These are phyloP conservation scores for Cercospora sesami DNA, from an alignment of 2,329 filamentous ascomycete genomes.

Conservation along the genomic window DNA sequence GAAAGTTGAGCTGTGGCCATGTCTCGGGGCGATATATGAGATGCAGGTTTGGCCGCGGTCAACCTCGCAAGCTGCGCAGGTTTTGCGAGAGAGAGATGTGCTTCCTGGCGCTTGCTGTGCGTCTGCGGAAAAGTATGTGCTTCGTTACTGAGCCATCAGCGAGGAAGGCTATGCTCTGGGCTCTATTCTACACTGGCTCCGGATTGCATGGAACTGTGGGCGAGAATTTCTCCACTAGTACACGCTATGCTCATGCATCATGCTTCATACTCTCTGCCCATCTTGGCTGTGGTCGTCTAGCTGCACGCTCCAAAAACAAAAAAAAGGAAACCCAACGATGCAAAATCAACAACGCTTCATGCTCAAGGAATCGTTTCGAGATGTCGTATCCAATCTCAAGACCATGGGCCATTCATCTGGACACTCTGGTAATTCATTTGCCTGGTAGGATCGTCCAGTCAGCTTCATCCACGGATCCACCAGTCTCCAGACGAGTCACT, in stretches of 20 bases:
- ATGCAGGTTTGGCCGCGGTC: too few relatives aligned
- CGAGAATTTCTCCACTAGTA: neutral
- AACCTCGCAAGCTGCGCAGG: too few relatives aligned
- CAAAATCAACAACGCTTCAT: neutral
- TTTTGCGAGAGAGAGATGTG: too few relatives aligned
- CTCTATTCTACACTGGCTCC: neutral
- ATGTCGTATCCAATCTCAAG: slow-evolving; percentile 38
- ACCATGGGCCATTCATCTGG: neutral
- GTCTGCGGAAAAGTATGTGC: neutral
- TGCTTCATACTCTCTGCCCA: neutral
- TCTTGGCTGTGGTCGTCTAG: too few relatives aligned
- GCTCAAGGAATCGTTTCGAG: neutral
- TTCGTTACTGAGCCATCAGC: neutral
- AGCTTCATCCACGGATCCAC: neutral
- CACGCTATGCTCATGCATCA: neutral
- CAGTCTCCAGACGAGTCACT: neutral
- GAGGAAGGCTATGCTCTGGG: neutral
- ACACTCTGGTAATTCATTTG: slow-evolving; percentile 1
- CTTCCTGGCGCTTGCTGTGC: too few relatives aligned
- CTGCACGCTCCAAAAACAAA: neutral
- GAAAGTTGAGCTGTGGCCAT: too few relatives aligned
- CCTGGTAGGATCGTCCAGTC: neutral
- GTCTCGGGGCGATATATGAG: too few relatives aligned
- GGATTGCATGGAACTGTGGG: neutral
- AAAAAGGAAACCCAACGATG: neutral